Evolutionary conservation across 352 stramenopile genomes (phyloP).

Genomic region (Phytophthora sp.): DNA sequence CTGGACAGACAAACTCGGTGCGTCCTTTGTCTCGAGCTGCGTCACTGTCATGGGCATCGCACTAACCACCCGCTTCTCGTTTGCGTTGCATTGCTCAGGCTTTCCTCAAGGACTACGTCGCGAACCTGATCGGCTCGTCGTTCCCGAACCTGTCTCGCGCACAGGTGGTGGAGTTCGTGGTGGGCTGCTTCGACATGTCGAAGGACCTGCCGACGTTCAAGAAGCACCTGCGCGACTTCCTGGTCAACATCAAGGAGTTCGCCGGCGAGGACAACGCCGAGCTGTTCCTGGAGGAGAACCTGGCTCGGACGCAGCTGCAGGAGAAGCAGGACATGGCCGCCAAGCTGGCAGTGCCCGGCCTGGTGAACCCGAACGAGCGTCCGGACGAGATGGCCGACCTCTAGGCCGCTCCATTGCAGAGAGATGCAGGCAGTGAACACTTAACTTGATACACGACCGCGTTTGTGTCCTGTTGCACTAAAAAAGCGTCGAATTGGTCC

Average conservation of each 20-base stretch:
- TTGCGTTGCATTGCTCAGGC: conserved; percentile 30
- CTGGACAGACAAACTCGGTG: conserved; percentile 84
- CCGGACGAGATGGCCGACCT: conserved; percentile 91
- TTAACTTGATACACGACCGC: not conserved
- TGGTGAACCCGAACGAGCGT: conserved; percentile 92
- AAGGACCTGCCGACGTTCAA: conserved; percentile 99
- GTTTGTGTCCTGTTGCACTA: conserved; percentile 18
- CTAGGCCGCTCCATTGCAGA: conserved; percentile 41
- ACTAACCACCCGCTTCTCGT: not conserved
- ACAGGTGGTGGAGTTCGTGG: conserved; percentile 97
- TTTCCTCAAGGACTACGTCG: conserved; percentile 98
- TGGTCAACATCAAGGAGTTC: conserved; percentile 99
- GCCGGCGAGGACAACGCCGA: conserved; percentile 97
- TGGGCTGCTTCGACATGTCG: conserved; percentile 97
- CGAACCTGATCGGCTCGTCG: conserved; percentile 95
- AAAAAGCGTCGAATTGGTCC: no score
- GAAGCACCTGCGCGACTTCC: conserved; percentile 98
- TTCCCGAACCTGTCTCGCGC: conserved; percentile 96
- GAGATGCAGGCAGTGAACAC: conserved; percentile 27
- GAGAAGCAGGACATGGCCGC: conserved; percentile 87
- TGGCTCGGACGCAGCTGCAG: conserved; percentile 86
- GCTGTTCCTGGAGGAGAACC: conserved; percentile 96
- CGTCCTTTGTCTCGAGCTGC: conserved; percentile 17
- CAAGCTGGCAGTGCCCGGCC: conserved; percentile 88
- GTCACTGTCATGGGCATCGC: no score